These are phyloP conservation scores for Phaeosphaeriaceae sp. DNA, from an alignment of 2,329 filamentous ascomycete genomes.

Conservation along the genomic window DNA sequence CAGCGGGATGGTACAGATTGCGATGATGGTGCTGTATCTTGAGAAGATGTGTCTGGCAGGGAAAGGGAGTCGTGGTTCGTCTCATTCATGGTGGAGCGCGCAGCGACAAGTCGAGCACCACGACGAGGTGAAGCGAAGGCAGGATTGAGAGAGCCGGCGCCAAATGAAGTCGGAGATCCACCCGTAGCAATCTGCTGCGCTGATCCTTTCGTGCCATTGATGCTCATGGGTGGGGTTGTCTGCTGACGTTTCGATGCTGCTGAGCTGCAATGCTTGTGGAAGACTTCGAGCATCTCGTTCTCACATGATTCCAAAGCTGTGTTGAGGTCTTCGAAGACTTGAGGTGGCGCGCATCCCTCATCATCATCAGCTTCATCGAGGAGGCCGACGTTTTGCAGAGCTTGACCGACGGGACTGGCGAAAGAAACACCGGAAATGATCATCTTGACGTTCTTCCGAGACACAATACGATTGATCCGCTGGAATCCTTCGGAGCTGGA, in stretches of 20 bases:
- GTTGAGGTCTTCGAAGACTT: slow-evolving; percentile 88
- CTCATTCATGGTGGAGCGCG: slow-evolving; percentile 76
- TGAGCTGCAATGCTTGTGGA: slow-evolving; percentile 54
- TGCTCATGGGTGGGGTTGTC: slow-evolving; percentile 45
- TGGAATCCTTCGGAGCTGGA: slow-evolving; percentile 96
- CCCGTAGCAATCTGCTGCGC: slow-evolving; percentile 23
- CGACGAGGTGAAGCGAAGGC: slow-evolving; percentile 79
- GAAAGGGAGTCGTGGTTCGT: slow-evolving; percentile 22
- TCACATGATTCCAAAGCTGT: slow-evolving; percentile 93
- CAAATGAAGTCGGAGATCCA: slow-evolving; percentile 33
- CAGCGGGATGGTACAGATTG: slow-evolving; percentile 65
- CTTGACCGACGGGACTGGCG: slow-evolving; percentile 76
- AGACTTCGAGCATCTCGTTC: slow-evolving; percentile 82
- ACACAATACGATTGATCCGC: slow-evolving; percentile 84
- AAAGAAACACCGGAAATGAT: slow-evolving; percentile 84
- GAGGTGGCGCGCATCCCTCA: slow-evolving; percentile 54
- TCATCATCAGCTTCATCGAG: slow-evolving; percentile 77
- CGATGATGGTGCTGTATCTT: slow-evolving; percentile 13
- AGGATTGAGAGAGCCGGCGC: slow-evolving; percentile 56
- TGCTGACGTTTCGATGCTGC: slow-evolving; percentile 53
- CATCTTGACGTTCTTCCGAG: slow-evolving; percentile 78
- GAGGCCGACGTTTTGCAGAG: slow-evolving; percentile 83
- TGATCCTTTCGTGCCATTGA: slow-evolving; percentile 25
- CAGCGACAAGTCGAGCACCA: slow-evolving; percentile 78
- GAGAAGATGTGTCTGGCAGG: slow-evolving; percentile 17